These are phyloP conservation scores for Rhododendron simsii DNA, from an alignment of 148 eudicot genomes.

Conservation along the genomic window DNA sequence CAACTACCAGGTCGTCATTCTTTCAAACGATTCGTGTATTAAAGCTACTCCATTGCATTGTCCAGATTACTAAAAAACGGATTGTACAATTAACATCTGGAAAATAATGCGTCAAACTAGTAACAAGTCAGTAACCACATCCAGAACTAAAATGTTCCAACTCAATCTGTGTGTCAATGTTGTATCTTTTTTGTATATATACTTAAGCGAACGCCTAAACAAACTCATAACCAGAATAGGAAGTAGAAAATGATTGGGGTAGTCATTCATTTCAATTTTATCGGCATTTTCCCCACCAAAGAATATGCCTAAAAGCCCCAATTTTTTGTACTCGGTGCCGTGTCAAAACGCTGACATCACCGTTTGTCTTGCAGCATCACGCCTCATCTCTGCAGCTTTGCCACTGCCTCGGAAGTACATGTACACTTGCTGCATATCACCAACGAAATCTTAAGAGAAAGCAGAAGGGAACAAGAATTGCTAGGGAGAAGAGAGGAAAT, in stretches of 20 bases:
- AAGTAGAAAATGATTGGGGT: not conserved
- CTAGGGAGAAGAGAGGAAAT: not conserved
- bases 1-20: not conserved
- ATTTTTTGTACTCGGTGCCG: not conserved
- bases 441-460: not conserved
- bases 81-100: not conserved
- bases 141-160: not conserved
- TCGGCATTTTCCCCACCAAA: conserved; percentile 8
- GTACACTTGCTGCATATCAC: conserved; percentile 53
- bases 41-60: not conserved
- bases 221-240: not conserved
- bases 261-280: not conserved
- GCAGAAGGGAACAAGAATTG: not conserved
- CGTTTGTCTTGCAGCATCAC: conserved; percentile 49
- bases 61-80: not conserved
- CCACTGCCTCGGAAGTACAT: conserved; percentile 66
- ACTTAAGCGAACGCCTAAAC: not conserved
- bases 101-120: not conserved
- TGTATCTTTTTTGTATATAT: not conserved
- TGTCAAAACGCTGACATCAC: conserved; percentile 49
- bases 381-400: conserved; percentile 52
- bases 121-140: not conserved
- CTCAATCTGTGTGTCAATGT: not conserved
- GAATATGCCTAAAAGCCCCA: not conserved
- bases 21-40: not conserved